phyloP scores from a whole-genome alignment of 148 eudicot species.

The Camellia japonica region DNA sequence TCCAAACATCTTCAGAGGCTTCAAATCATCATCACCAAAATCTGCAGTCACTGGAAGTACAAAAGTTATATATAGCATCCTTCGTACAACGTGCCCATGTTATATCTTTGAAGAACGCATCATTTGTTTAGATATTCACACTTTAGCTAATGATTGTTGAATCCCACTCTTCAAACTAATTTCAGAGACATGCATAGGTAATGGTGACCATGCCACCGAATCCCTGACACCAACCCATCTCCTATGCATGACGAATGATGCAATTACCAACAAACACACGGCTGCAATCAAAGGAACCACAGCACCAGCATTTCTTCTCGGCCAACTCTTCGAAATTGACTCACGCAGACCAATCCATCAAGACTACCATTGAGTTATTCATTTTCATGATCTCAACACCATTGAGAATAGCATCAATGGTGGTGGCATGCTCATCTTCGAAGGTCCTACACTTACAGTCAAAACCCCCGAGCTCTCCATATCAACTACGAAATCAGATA shows the following conservation, averaged over 20 bases:
- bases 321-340: conserved; percentile 35
- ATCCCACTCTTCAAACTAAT: conserved; percentile 34
- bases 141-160: conserved; percentile 19
- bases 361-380: conserved; percentile 71
- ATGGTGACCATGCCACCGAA: conserved; percentile 54
- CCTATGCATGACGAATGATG: conserved; percentile 53
- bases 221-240: conserved; percentile 35
- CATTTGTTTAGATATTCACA: conserved; percentile 5
- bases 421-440: conserved; percentile 47
- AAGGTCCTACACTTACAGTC: conserved; percentile 61
- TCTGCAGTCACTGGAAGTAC: not conserved
- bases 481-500: conserved; percentile 73
- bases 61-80: not conserved
- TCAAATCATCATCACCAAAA: not conserved
- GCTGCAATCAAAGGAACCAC: conserved; percentile 50
- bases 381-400: conserved; percentile 76
- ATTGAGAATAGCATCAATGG: conserved; percentile 68
- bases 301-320: conserved; percentile 29
- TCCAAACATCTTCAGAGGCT: not conserved
- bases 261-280: conserved; percentile 55
- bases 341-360: conserved; percentile 56
- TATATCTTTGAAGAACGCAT: conserved; percentile 6
- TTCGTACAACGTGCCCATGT: not conserved
- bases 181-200: conserved; percentile 58
- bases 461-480: conserved; percentile 37